A percentile compares a stretch with the other conserved stretches of the same genome.
Conservation (phyloP, 2,329 filamentous ascomycete genomes). For the Esteya vermicola region DNA sequence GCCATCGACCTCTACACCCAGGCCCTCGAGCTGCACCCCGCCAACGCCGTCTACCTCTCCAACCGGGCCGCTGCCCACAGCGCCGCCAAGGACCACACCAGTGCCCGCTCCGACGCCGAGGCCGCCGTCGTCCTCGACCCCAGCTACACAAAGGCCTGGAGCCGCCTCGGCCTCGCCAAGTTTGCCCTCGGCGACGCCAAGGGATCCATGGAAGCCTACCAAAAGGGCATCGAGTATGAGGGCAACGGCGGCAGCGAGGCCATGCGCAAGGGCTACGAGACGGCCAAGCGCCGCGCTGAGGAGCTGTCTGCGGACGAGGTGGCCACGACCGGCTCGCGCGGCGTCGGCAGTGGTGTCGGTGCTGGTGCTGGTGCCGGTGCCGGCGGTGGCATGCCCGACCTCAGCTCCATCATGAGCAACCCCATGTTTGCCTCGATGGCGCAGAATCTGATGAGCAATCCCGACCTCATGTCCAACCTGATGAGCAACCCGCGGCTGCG, state of each 20-base stretch:
- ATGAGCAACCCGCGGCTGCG: constrained; percentile 88
- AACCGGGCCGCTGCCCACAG: constrained; percentile 94
- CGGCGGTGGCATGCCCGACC: constrained; percentile 73
- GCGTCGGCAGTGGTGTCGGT: constrained; percentile 60
- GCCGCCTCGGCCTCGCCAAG: constrained; percentile 74
- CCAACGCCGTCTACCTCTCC: constrained; percentile 91
- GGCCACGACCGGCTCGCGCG: constrained; percentile 54
- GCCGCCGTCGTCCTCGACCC: constrained; percentile 79
- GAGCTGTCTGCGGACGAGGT: constrained; percentile 51
- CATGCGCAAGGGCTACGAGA: constrained; percentile 96
- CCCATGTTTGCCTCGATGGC: constrained; percentile 98
- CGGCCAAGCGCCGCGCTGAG: constrained; percentile 73
- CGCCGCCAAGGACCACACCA: constrained; percentile 68
- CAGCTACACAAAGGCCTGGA: constrained; percentile 95
- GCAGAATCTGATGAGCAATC: constrained; percentile 94
- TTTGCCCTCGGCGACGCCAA: constrained; percentile 85
- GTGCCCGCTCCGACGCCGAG: constrained; percentile 78
- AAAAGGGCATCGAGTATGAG: constrained; percentile 83
- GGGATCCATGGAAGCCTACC: constrained; percentile 89
- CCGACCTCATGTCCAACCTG: constrained; percentile 76
- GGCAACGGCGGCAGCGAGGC: constrained; percentile 88
- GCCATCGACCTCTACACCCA: constrained; percentile 83
- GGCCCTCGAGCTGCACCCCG: constrained; percentile 65
- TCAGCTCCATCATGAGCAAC: constrained; percentile 83
- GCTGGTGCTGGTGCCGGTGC: constrained; percentile 39